These are phyloP conservation scores for Fistulifera pelliculosa DNA, from an alignment of 108 stramenopile genomes.

Conservation along the genomic window DNA sequence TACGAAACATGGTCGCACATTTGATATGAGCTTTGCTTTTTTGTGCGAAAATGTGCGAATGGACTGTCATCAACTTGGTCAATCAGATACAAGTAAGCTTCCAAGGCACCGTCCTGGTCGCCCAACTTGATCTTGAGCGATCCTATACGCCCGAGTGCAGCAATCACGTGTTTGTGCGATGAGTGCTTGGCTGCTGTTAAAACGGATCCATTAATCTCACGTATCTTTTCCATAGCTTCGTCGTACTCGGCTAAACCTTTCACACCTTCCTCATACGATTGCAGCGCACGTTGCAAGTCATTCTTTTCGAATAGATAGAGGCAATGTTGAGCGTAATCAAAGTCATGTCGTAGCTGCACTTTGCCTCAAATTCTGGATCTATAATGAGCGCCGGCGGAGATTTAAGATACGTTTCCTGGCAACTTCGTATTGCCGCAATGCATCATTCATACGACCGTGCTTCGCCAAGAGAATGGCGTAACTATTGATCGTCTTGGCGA, in stretches of 20 bases:
- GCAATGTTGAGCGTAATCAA: constrained; percentile 84
- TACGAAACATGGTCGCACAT: constrained; percentile 80
- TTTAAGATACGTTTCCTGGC: constrained; percentile 47
- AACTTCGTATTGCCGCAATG: constrained; percentile 63
- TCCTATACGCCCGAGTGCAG: constrained; percentile 76
- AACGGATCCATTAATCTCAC: constrained; percentile 9
- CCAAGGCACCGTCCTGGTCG: constrained; percentile 67
- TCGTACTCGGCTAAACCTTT: constrained; percentile 63
- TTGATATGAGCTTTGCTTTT: constrained; percentile 82
- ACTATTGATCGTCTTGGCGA: constrained; percentile 81
- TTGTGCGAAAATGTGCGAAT: constrained; percentile 61
- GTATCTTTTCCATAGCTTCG: constrained; percentile 45
- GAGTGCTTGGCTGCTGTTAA: constrained; percentile 52
- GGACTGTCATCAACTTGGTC: constrained; percentile 70
- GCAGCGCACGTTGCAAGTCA: constrained; percentile 57
- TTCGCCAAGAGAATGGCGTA: constrained; percentile 83
- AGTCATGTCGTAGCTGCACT: constrained; percentile 80
- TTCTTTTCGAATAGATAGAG: constrained; percentile 81
- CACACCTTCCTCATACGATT: constrained; percentile 75
- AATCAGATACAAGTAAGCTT: constrained; percentile 59
- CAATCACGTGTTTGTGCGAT: constrained; percentile 77
- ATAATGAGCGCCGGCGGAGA: constrained; percentile 42
- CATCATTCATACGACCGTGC: constrained; percentile 76
- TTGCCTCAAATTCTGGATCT: constrained; percentile 66
- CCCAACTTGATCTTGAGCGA: constrained; percentile 74